Evolutionary conservation across 495 filamentous ascomycete genomes (phyloP).

Genomic region (Xylaria nigripes): DNA sequence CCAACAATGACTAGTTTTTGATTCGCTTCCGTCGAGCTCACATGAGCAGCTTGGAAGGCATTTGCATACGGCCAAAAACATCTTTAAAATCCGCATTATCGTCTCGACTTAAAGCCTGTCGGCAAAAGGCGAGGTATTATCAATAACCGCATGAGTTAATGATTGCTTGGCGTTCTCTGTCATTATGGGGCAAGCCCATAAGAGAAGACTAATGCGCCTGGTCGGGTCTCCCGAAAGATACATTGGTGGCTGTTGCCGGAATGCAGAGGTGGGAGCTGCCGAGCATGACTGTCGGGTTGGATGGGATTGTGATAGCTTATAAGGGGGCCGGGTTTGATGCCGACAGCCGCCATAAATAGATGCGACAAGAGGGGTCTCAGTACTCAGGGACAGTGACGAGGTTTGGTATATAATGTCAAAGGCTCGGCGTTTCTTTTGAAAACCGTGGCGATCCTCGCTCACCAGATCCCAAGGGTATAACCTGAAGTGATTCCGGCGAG

Average conservation of each 20-base stretch:
- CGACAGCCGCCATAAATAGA: conserved; percentile 12
- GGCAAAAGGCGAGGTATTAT: conserved; percentile 29
- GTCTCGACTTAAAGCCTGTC: conserved; percentile 37
- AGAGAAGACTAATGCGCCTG: conserved; percentile 72
- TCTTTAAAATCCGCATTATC: conserved; percentile 72
- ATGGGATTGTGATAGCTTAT: conserved; percentile 12
- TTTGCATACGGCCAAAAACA: conserved; percentile 65
- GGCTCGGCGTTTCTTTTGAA: conserved; percentile 33
- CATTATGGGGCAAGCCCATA: conserved; percentile 37
- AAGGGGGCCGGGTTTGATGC: conserved; percentile 14
- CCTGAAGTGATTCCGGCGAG: conserved; percentile 39
- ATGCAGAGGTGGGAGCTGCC: conserved; percentile 31
- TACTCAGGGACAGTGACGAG: conserved; percentile 30
- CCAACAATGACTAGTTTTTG: conserved; percentile 82
- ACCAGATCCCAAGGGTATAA: conserved; percentile 9
- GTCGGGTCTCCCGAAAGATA: conserved; percentile 44
- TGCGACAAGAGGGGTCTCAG: conserved; percentile 21
- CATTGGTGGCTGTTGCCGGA: conserved; percentile 36
- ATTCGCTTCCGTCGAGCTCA: conserved; percentile 55
- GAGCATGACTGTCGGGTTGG: conserved; percentile 17
- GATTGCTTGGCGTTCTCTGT: conserved; percentile 55
- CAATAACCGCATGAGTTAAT: conserved; percentile 24
- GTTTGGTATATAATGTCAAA: conserved; percentile 18
- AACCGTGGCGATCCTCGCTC: conserved; percentile 32
- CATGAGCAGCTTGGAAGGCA: conserved; percentile 46